phyloP scores from a whole-genome alignment of 805 yeast species.

The Allodekkera sacchari region DNA sequence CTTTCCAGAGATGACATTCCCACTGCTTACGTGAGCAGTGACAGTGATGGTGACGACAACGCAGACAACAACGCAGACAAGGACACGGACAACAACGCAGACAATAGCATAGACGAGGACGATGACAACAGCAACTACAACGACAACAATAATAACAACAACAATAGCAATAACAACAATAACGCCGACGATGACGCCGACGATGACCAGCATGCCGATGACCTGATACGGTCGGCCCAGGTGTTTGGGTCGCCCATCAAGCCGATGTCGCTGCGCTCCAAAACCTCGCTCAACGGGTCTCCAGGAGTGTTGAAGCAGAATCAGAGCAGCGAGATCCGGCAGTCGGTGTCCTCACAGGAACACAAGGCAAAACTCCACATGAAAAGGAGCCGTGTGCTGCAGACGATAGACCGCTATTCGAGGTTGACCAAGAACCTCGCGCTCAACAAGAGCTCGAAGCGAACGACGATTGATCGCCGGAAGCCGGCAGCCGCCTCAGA shows the following conservation, averaged over 20 bases:
- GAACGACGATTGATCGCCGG: conserved; percentile 9
- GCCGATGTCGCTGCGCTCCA: conserved; percentile 9
- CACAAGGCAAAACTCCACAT: too few relatives aligned
- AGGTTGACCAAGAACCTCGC: conserved; percentile 22
- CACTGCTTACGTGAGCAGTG: background rate
- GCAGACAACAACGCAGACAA: background rate
- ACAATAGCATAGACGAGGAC: conserved; percentile 3
- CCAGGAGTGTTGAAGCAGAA: conserved; percentile 9
- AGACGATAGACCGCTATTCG: conserved; percentile 3
- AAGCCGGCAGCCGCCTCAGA: conserved; percentile 4
- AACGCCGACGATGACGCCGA: conserved; percentile 6
- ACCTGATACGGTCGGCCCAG: conserved; percentile 21
- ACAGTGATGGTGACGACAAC: conserved; percentile 1
- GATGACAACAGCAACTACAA: conserved; percentile 4
- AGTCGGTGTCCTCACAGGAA: too few relatives aligned
- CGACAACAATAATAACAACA: conserved; percentile 2
- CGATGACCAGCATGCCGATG: conserved; percentile 21
- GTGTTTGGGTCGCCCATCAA: conserved; percentile 23
- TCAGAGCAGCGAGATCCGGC: too few relatives aligned
- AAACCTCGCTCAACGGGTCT: conserved; percentile 13
- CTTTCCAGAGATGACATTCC: background rate
- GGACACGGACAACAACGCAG: background rate
- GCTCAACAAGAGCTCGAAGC: conserved; percentile 13
- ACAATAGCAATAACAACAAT: conserved; percentile 2
- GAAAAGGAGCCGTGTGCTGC: too few relatives aligned